Evolutionary conservation across 2,329 filamentous ascomycete species (phyloP).

Genomic region (Zymoseptoria crescenta): DNA sequence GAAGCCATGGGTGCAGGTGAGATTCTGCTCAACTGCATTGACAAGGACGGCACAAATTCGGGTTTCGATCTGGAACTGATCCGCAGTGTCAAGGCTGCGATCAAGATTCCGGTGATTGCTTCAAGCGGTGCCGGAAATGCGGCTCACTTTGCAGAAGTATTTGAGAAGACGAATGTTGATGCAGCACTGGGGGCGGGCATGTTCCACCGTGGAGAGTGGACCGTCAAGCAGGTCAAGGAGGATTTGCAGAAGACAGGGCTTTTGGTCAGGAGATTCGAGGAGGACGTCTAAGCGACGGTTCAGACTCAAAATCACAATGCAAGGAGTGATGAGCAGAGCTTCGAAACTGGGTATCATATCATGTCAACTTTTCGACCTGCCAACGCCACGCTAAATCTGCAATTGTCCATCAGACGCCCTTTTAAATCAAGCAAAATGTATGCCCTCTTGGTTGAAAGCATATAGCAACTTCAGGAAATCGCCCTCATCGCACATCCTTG

Average conservation of each 20-base stretch:
- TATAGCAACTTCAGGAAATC: slow-evolving; percentile 77
- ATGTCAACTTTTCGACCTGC: neutral
- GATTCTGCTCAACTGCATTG: slow-evolving; percentile 94
- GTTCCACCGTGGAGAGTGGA: slow-evolving; percentile 95
- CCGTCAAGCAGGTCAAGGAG: slow-evolving; percentile 88
- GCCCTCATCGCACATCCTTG: slow-evolving; percentile 82
- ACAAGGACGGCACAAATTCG: slow-evolving; percentile 88
- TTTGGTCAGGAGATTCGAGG: slow-evolving; percentile 71
- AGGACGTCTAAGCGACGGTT: slow-evolving; percentile 29
- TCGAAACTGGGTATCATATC: neutral
- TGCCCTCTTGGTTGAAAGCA: slow-evolving; percentile 84
- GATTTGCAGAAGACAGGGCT: slow-evolving; percentile 63
- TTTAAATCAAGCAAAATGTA: slow-evolving; percentile 65
- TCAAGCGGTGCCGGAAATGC: slow-evolving; percentile 87
- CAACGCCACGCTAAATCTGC: slow-evolving; percentile 3
- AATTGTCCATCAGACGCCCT: neutral
- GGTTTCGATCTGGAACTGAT: slow-evolving; percentile 94
- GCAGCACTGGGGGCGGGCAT: slow-evolving; percentile 93
- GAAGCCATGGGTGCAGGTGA: slow-evolving; percentile 95
- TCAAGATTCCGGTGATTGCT: slow-evolving; percentile 90
- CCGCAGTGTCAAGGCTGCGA: slow-evolving; percentile 72
- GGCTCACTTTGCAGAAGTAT: slow-evolving; percentile 83
- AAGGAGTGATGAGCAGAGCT: neutral
- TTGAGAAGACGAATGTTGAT: slow-evolving; percentile 75
- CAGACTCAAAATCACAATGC: neutral